Conservation (phyloP, 139 green algal species). For the Chlamydomonas schloesseri region DNA sequence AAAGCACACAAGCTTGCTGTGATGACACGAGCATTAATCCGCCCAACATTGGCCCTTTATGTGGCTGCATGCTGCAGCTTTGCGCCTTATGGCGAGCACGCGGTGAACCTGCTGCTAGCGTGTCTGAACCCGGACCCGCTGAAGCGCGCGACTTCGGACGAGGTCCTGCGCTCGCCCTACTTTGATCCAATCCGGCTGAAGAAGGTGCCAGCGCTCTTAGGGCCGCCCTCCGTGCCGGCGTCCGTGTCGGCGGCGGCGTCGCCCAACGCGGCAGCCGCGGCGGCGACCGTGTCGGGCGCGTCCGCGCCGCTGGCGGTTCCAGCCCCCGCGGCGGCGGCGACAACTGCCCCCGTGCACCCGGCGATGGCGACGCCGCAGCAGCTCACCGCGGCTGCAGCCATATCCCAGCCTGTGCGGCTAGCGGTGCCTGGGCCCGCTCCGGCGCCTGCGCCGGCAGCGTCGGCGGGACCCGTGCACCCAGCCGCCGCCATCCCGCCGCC, state of each 20-base stretch:
- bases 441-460: too few relatives aligned
- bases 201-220: conserved; percentile 2
- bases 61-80: too few relatives aligned
- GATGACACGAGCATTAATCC: too few relatives aligned
- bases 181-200: conserved; percentile 25
- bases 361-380: neutral
- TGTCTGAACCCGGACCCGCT: conserved; percentile 43
- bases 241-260: neutral
- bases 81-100: conserved; percentile 8
- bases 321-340: neutral
- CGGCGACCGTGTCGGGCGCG: neutral
- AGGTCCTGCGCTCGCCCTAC: conserved; percentile 26
- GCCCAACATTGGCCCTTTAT: too few relatives aligned
- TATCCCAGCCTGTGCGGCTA: too few relatives aligned
- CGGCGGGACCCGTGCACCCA: too few relatives aligned
- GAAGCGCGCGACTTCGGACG: conserved; percentile 38
- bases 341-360: neutral
- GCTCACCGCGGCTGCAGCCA: neutral
- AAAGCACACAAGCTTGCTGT: too few relatives aligned
- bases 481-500: too few relatives aligned
- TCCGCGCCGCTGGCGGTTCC: neutral
- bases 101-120: conserved; percentile 16
- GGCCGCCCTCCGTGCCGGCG: neutral
- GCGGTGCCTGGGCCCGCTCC: too few relatives aligned
- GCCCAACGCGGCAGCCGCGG: neutral